Evolutionary conservation across 495 filamentous ascomycete genomes (phyloP).

Genomic region (Darksidea phi): DNA sequence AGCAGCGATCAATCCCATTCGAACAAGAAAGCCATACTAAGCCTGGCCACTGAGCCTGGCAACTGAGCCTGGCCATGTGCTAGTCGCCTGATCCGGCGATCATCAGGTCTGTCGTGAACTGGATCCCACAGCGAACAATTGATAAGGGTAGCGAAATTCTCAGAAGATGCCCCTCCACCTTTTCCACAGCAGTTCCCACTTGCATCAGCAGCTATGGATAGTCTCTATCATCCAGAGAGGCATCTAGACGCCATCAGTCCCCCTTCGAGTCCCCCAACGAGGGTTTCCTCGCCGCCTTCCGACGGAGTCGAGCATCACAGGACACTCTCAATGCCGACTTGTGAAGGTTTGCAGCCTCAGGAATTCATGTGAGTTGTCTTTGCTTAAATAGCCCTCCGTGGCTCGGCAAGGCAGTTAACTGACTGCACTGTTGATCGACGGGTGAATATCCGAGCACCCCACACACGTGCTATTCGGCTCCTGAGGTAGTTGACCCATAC

Average conservation of each 20-base stretch:
- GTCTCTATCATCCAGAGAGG: background rate
- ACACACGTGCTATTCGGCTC: background rate
- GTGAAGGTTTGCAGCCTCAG: background rate
- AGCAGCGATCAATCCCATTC: no score
- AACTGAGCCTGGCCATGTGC: no score
- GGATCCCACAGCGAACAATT: no score
- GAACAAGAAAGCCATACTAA: no score
- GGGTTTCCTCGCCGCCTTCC: background rate
- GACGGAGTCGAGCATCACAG: background rate
- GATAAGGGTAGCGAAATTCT: no score
- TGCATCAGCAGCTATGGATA: no score
- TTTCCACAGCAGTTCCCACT: no score
- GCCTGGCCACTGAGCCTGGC: no score
- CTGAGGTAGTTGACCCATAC: no score
- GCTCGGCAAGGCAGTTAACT: background rate
- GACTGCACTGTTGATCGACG: background rate
- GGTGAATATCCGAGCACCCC: background rate
- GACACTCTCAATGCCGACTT: background rate
- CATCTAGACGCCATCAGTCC: background rate
- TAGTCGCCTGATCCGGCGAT: no score
- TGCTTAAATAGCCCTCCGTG: background rate
- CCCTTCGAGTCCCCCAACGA: background rate
- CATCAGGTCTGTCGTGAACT: no score
- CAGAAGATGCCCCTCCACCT: no score
- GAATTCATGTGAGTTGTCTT: background rate